Conservation (phyloP, 1,284 basidiomycete species). For the Cryptococcus sp. region DNA sequence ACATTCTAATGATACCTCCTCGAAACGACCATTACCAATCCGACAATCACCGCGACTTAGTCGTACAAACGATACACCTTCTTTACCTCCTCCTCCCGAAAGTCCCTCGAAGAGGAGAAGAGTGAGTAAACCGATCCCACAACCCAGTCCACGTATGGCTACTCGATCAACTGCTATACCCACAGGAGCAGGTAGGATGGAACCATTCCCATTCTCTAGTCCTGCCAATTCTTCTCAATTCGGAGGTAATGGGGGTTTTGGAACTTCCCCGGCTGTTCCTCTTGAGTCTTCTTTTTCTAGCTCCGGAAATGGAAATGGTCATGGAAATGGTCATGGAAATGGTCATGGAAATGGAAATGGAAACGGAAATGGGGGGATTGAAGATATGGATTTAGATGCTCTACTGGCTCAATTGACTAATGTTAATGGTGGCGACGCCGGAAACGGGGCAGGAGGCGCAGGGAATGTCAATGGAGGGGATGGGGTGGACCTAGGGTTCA, state of each 20-base stretch:
- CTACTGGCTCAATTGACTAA: conserved; percentile 14
- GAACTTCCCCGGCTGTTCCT: conserved; percentile 19
- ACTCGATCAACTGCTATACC: conserved; percentile 12
- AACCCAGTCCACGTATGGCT: conserved; percentile 26
- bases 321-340: neutral
- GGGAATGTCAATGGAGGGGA: conserved; percentile 10
- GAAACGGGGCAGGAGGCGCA: conserved; percentile 1
- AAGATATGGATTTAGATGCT: conserved; percentile 17
- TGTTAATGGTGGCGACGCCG: conserved; percentile 2
- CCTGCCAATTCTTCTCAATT: conserved; percentile 2
- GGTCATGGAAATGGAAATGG: too few species aligned
- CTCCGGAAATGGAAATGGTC: neutral
- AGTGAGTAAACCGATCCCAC: conserved; percentile 12
- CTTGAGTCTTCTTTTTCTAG: neutral
- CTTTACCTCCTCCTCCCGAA: neutral
- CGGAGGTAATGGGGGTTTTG: conserved; percentile 17
- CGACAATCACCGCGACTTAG: neutral
- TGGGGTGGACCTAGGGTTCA: neutral
- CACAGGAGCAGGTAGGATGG: neutral
- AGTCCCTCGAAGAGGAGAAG: conserved; percentile 10
- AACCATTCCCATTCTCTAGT: conserved; percentile 6
- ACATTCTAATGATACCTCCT: neutral
- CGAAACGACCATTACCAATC: neutral
- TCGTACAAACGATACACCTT: neutral
- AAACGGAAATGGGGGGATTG: neutral